Base-by-base conservation (phyloP, 306 rosid species). In the Malus domestica region DNA sequence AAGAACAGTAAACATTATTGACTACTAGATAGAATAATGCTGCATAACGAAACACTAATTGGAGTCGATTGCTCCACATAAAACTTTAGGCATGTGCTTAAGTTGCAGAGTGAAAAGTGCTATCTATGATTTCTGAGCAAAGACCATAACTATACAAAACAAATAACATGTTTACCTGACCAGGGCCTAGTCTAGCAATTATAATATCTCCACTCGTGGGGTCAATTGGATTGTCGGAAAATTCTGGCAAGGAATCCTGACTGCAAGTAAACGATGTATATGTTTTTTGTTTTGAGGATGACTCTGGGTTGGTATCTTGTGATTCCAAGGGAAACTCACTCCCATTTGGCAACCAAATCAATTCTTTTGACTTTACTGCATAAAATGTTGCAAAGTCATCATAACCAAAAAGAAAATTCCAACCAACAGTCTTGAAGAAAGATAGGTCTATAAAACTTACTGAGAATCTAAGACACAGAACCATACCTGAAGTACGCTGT, bases 331-430 rank as follows among this genome's bases (percentile, higher is more conserved):
- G 78, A 78, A 89, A 80, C 78, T 87, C 90, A 35, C 97, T 89
- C 73, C 99, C 99, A 45, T 92, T 78, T 65, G 99, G 99, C 59
- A 88, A 78, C 99, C 98, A 95, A 76, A 85, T 79, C 72, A 95
- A 83, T 78, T 84, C 63, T 70, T 81, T 81, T 40, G 99, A 85
- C 75, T 80, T 86, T 68, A 92, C 99, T 92, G 97, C 85, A 90
- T 77, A 23, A 79, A 68, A 29, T 52, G 82, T 75, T 71, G 71
- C 42, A 83, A 63, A 32, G 67, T 76, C 16, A 81, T 72, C 51
- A 71, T 58, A 45, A 78, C 71, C 54, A 27, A 29, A 49, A 10
- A 61, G 13, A 49, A 66, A 66, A 12, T 33, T 25, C 30, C 25
- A 70, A 58, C 67, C 46, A 42, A 40, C 4, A 4, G 68, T 42